Percentiles rank a stretch among this genome's conserved stretches.
Conservation (phyloP, 768 basidiomycete species). For the Rhodosporidiobolus odoratus region DNA sequence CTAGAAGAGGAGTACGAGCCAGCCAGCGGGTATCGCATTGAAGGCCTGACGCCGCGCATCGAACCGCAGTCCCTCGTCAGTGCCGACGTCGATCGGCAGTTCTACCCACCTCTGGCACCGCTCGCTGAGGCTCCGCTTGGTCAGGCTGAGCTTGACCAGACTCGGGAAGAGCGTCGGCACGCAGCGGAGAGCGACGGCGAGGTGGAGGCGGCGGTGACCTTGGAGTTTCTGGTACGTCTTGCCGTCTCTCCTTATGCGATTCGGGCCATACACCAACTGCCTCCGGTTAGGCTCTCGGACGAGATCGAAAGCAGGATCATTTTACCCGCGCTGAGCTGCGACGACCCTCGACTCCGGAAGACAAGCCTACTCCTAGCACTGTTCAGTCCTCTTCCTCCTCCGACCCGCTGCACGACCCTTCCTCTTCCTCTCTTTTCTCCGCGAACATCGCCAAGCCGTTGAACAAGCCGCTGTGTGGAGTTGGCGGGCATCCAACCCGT, state of each 20-base stretch:
- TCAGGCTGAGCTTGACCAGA: not conserved
- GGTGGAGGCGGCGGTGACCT: slow-evolving; percentile 33
- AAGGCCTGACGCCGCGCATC: not conserved
- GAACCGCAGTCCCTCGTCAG: not conserved
- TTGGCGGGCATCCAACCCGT: not conserved
- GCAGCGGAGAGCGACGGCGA: slow-evolving; percentile 24
- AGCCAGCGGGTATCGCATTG: not conserved
- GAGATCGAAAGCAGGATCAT: slow-evolving; percentile 36
- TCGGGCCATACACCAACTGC: not conserved
- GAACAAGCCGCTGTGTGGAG: not conserved
- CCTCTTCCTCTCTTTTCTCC: not conserved
- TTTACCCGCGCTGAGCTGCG: slow-evolving; percentile 24
- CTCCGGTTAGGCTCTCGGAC: slow-evolving; percentile 25
- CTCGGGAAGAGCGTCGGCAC: not conserved
- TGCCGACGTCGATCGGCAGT: not conserved
- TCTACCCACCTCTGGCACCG: not conserved
- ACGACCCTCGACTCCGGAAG: slow-evolving; percentile 10
- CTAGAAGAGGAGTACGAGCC: not conserved
- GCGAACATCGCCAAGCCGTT: not conserved
- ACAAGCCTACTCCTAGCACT: not conserved
- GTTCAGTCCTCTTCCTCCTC: not conserved
- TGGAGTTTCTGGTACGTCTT: slow-evolving; percentile 31
- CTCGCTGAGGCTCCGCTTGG: not conserved
- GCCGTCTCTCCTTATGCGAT: not conserved
- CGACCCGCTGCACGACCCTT: not conserved